Evolutionary conservation across 176 grass and related monocot species (phyloP).

Genomic region (Alloteropsis semialata): DNA sequence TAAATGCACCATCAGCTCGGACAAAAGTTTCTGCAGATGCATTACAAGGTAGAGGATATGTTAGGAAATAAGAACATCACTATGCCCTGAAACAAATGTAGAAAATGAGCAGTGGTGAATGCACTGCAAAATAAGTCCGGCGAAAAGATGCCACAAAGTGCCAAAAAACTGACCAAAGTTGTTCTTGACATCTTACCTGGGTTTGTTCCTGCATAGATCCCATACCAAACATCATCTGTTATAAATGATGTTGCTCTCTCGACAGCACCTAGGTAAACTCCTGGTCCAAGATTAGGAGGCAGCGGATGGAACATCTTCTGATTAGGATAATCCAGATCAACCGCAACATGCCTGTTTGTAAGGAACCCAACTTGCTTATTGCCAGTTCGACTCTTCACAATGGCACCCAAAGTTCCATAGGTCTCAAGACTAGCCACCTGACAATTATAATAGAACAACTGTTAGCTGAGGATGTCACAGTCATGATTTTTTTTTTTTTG

Average conservation of each 20-base stretch:
- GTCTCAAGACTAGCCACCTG: conserved; percentile 98
- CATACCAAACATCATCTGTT: conserved; percentile 98
- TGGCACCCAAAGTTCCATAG: conserved; percentile 92
- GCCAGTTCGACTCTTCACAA: conserved; percentile 89
- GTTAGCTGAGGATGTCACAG: neutral
- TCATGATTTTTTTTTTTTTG: neutral
- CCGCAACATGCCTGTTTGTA: conserved; percentile 90
- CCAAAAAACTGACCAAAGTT: neutral
- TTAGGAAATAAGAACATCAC: conserved; percentile 54
- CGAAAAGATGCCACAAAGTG: neutral
- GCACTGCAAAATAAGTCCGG: neutral
- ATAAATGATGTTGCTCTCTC: conserved; percentile 98
- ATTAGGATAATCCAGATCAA: conserved; percentile 97
- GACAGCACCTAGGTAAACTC: conserved; percentile 94
- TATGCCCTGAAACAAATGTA: neutral
- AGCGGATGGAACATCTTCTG: conserved; percentile 99
- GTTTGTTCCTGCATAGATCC: conserved; percentile 84
- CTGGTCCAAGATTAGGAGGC: conserved; percentile 95
- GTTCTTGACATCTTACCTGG: conserved; percentile 52
- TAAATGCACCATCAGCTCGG: conserved; percentile 88
- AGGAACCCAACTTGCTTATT: conserved; percentile 96
- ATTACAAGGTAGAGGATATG: conserved; percentile 38
- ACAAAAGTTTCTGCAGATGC: conserved; percentile 97
- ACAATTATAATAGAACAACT: conserved; percentile 12
- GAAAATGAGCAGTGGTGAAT: neutral